A percentile compares a stretch with the other conserved stretches of the same genome.
phyloP scores from a whole-genome alignment of 2,329 filamentous ascomycete genomes.

The Diaporthe caulivora region DNA sequence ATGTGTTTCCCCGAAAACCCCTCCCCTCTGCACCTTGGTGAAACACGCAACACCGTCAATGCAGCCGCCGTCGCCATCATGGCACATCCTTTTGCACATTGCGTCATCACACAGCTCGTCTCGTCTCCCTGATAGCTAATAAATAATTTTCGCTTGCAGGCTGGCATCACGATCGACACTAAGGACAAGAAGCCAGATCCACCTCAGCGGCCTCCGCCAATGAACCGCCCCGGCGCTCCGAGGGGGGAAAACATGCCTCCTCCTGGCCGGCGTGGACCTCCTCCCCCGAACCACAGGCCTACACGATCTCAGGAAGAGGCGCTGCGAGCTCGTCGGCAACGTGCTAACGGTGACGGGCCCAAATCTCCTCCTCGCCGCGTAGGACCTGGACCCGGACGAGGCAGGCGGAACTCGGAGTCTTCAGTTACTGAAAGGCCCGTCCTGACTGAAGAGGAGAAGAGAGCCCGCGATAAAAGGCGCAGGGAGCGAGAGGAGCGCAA shows the following conservation, averaged over 20 bases:
- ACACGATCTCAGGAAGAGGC: constrained; percentile 77
- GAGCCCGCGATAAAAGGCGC: constrained; percentile 60
- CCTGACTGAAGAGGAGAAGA: constrained; percentile 70
- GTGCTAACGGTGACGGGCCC: constrained; percentile 51
- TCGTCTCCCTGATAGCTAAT: constrained; percentile 20
- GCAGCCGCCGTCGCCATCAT: background rate
- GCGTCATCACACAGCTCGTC: background rate
- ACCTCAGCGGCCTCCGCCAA: constrained; percentile 49
- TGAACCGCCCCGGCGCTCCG: constrained; percentile 53
- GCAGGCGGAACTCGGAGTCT: constrained; percentile 82
- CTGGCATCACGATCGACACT: constrained; percentile 76
- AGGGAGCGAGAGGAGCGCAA: constrained; percentile 63
- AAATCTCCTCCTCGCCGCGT: constrained; percentile 49
- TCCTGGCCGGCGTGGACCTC: constrained; percentile 57
- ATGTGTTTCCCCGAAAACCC: constrained; percentile 57
- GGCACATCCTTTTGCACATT: background rate
- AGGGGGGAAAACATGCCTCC: constrained; percentile 62
- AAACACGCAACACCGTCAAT: constrained; percentile 33
- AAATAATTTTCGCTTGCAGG: constrained; percentile 62
- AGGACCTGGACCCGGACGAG: constrained; percentile 59
- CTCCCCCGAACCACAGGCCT: constrained; percentile 66
- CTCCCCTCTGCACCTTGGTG: constrained; percentile 16
- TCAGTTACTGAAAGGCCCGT: constrained; percentile 71
- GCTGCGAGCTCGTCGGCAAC: constrained; percentile 60
- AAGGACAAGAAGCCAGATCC: constrained; percentile 62